These are phyloP conservation scores for Coleophoma eucalyptorum DNA, from an alignment of 2,329 filamentous ascomycete species.

Conservation along the genomic window DNA sequence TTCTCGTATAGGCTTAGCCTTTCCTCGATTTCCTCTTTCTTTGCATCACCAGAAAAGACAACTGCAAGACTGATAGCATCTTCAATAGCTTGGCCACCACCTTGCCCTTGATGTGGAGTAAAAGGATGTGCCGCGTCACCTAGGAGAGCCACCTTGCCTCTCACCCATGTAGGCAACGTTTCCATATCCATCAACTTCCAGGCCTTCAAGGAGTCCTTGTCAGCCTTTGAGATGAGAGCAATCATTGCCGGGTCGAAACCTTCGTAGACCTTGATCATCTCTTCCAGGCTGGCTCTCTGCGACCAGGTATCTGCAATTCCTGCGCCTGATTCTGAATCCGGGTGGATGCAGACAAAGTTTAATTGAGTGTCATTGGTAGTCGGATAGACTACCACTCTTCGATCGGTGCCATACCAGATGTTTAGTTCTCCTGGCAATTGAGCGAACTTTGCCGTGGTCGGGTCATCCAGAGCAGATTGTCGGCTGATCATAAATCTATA, in stretches of 20 bases:
- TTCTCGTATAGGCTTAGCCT: constrained; percentile 56
- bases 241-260: constrained; percentile 38
- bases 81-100: constrained; percentile 62
- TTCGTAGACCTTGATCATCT: constrained; percentile 34
- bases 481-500: constrained; percentile 17
- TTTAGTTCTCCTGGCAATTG: constrained; percentile 24
- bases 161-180: constrained; percentile 49
- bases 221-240: constrained; percentile 36
- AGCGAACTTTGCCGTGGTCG: constrained; percentile 29
- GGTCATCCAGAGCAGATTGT: constrained; percentile 26
- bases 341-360: constrained; percentile 50
- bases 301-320: constrained; percentile 33
- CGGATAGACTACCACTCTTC: constrained; percentile 43
- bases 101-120: constrained; percentile 60
- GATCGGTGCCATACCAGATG: constrained; percentile 38
- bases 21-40: constrained; percentile 41
- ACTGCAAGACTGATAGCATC: constrained; percentile 57
- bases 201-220: constrained; percentile 42
- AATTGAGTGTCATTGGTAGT: constrained; percentile 38
- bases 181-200: constrained; percentile 63
- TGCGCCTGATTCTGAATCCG: constrained; percentile 35
- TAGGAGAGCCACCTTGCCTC: constrained; percentile 50
- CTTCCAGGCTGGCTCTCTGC: constrained; percentile 29
- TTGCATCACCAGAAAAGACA: constrained; percentile 46
- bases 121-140: constrained; percentile 70